Conservation (phyloP, 1,139 yeast species). For the Candida pseudocylindracea region DNA sequence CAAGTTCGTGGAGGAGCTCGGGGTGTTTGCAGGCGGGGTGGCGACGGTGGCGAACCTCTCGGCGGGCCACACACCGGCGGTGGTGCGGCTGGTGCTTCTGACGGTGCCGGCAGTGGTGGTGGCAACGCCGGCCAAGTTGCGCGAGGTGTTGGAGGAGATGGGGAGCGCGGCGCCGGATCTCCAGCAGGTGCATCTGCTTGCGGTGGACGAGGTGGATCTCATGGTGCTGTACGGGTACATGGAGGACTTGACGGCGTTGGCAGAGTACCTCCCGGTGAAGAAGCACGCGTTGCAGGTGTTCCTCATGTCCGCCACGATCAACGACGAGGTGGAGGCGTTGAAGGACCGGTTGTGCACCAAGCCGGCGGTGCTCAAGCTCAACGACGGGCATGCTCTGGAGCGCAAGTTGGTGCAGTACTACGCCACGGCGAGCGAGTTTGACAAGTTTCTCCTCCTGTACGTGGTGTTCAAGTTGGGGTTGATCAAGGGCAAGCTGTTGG, state of each 20-base stretch:
- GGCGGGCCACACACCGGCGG: conserved; percentile 49
- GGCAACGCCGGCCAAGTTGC: conserved; percentile 71
- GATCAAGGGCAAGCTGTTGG: conserved; percentile 76
- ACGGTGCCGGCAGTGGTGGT: conserved; percentile 66
- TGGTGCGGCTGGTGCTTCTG: conserved; percentile 42
- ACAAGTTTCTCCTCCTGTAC: conserved; percentile 74
- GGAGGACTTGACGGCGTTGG: conserved; percentile 55
- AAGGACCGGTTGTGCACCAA: conserved; percentile 62
- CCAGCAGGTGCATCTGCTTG: conserved; percentile 39
- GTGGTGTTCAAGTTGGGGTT: conserved; percentile 78
- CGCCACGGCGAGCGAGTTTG: conserved; percentile 73
- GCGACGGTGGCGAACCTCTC: conserved; percentile 56
- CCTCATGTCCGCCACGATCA: conserved; percentile 90
- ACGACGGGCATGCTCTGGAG: conserved; percentile 30
- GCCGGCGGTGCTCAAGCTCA: conserved; percentile 66
- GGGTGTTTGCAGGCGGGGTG: conserved; percentile 47
- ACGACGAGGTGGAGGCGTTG: conserved; percentile 62
- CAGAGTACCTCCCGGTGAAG: conserved; percentile 41
- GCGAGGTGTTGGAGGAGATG: conserved; percentile 29
- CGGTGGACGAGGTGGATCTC: conserved; percentile 91
- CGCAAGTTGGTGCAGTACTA: conserved; percentile 61
- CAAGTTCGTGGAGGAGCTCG: conserved; percentile 43
- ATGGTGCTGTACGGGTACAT: conserved; percentile 78
- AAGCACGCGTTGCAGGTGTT: conserved; percentile 60
- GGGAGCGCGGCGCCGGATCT: conserved; percentile 19